These are phyloP conservation scores for Strobilomyces dryophilus DNA, from an alignment of 768 basidiomycete genomes.

Conservation along the genomic window DNA sequence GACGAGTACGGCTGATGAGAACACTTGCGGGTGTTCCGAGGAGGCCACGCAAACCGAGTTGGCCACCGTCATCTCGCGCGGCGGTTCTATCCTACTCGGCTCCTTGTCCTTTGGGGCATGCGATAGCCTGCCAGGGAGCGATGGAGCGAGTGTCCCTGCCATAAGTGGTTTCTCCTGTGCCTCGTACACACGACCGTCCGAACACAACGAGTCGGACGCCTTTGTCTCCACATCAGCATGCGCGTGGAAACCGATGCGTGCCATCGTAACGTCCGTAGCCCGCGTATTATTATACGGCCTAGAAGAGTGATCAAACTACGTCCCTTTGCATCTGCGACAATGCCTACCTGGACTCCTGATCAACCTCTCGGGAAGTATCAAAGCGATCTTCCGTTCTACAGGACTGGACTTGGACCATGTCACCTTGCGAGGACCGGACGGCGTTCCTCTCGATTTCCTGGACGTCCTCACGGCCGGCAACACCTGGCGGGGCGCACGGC, in stretches of 20 bases:
- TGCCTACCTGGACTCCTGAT: not conserved
- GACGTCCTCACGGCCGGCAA: not conserved
- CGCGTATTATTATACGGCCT: not conserved
- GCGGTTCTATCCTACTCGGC: not conserved
- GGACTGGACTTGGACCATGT: not conserved
- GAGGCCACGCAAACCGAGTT: not conserved
- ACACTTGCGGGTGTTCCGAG: slow-evolving; percentile 6
- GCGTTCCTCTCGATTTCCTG: not conserved
- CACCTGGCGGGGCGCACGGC: not conserved
- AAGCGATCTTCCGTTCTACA: not conserved
- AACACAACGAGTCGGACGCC: not conserved
- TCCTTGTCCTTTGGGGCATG: not conserved
- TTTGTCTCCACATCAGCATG: not conserved
- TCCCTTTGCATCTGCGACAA: slow-evolving; percentile 1
- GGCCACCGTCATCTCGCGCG: not conserved
- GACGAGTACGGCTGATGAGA: not conserved
- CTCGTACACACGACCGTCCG: not conserved
- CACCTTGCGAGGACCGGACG: not conserved
- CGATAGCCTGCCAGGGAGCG: not conserved
- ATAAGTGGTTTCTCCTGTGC: not conserved
- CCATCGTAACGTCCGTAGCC: not conserved
- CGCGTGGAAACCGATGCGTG: not conserved
- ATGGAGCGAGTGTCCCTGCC: not conserved
- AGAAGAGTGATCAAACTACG: not conserved
- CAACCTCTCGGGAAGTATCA: not conserved